These are phyloP conservation scores for Fusarium agapanthi DNA, from an alignment of 2,329 filamentous ascomycete species.

Conservation along the genomic window DNA sequence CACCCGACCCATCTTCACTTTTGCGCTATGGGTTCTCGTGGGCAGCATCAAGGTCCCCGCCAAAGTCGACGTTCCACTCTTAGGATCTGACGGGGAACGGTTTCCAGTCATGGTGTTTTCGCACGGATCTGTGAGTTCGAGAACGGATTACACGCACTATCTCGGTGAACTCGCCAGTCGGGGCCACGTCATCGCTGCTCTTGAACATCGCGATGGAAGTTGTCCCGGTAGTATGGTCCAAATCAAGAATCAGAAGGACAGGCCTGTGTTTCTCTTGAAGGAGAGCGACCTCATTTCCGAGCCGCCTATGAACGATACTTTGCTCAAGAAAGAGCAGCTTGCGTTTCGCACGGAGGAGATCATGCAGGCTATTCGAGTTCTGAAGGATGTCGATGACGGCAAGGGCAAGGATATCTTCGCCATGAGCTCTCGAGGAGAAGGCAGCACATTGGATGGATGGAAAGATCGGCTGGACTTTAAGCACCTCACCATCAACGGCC, in stretches of 20 bases:
- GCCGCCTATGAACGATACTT: constrained; percentile 46
- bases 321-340: constrained; percentile 58
- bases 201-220: constrained; percentile 63
- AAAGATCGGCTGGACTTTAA: constrained; percentile 60
- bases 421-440: constrained; percentile 59
- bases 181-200: constrained; percentile 58
- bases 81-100: constrained; percentile 37
- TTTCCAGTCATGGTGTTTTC: constrained; percentile 61
- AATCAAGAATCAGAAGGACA: constrained; percentile 43
- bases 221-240: constrained; percentile 55
- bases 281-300: constrained; percentile 46
- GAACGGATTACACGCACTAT: constrained; percentile 62
- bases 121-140: constrained; percentile 59
- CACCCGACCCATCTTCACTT: constrained; percentile 53
- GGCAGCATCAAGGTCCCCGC: constrained; percentile 58
- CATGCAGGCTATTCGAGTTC: constrained; percentile 52
- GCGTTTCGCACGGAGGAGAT: constrained; percentile 61
- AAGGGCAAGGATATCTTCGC: constrained; percentile 47
- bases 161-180: constrained; percentile 60
- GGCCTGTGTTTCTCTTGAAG: constrained; percentile 48
- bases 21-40: constrained; percentile 52
- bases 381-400: constrained; percentile 53
- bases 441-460: constrained; percentile 58
- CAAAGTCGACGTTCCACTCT: constrained; percentile 55
- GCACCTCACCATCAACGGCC: constrained; percentile 66